Conservation (phyloP, 139 green algal genomes). For the Diplosphaera chodatii region DNA sequence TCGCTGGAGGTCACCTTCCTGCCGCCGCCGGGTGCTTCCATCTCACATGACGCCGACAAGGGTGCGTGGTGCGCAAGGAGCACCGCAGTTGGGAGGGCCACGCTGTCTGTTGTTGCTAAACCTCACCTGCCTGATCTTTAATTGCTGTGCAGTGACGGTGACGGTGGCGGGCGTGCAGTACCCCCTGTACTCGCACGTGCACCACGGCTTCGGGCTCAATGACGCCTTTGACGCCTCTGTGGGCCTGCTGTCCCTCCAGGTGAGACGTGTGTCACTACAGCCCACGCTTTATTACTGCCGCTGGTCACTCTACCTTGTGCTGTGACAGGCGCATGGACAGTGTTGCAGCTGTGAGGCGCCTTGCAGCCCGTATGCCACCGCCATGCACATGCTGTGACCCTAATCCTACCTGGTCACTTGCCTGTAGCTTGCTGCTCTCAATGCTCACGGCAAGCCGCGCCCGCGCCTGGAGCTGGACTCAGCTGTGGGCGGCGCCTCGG, state of each 20-base stretch:
- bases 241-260: conserved; percentile 33
- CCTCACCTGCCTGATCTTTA: too few relatives aligned
- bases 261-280: too few relatives aligned
- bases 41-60: neutral
- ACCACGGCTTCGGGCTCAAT: conserved; percentile 64
- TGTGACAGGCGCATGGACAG: too few relatives aligned
- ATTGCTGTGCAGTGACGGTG: conserved; percentile 28
- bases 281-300: too few relatives aligned
- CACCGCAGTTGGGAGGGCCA: too few relatives aligned
- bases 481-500: too few relatives aligned
- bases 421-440: neutral
- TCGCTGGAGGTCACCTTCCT: conserved; percentile 65
- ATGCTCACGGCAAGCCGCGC: neutral
- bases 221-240: conserved; percentile 71
- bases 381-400: too few relatives aligned
- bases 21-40: neutral
- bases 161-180: conserved; percentile 29
- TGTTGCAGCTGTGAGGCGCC: too few relatives aligned
- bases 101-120: too few relatives aligned
- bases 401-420: neutral
- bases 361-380: too few relatives aligned
- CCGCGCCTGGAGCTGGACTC: neutral
- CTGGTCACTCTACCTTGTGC: too few relatives aligned
- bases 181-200: conserved; percentile 31
- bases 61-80: too few relatives aligned